Evolutionary conservation across 805 yeast species (phyloP).

Genomic region (Candida xyloterini): DNA sequence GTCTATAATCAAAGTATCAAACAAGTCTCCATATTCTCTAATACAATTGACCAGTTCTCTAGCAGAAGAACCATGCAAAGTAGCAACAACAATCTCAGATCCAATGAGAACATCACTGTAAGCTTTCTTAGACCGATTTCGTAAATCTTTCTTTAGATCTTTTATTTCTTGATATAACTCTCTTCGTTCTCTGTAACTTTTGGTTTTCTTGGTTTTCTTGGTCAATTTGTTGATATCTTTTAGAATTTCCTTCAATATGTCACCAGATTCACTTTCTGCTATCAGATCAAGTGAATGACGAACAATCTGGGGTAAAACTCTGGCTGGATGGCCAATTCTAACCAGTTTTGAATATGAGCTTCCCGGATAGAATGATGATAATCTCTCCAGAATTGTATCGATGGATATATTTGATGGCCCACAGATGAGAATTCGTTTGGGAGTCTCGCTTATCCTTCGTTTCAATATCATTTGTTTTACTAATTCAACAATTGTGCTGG

Average conservation of each 20-base stretch:
- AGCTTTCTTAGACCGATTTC: slow-evolving; percentile 61
- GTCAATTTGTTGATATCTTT: slow-evolving; percentile 56
- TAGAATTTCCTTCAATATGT: slow-evolving; percentile 63
- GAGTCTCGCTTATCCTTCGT: slow-evolving; percentile 21
- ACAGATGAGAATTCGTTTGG: slow-evolving; percentile 67
- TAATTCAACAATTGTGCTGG: slow-evolving; percentile 79
- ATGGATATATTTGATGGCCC: slow-evolving; percentile 94
- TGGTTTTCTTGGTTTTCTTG: slow-evolving; percentile 49
- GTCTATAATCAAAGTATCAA: slow-evolving; percentile 84
- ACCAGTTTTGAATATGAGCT: slow-evolving; percentile 47
- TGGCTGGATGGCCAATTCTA: slow-evolving; percentile 92
- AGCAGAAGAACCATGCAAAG: slow-evolving; percentile 86
- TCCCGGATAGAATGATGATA: slow-evolving; percentile 41
- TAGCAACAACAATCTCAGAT: slow-evolving; percentile 72
- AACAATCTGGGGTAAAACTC: slow-evolving; percentile 59
- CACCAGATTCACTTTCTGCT: slow-evolving; percentile 55
- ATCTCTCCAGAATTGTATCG: slow-evolving; percentile 83
- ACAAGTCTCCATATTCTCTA: slow-evolving; percentile 38
- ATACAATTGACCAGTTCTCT: slow-evolving; percentile 56
- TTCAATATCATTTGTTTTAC: slow-evolving; percentile 61
- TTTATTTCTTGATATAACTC: slow-evolving; percentile 69
- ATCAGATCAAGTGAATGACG: slow-evolving; percentile 76
- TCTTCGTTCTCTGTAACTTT: slow-evolving; percentile 60
- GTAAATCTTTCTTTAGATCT: slow-evolving; percentile 65
- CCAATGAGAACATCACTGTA: slow-evolving; percentile 53